A percentile compares a stretch with the other conserved stretches of the same genome.
Conservation (phyloP, 2,329 filamentous ascomycete species). For the Trichoderma semiorbis region DNA sequence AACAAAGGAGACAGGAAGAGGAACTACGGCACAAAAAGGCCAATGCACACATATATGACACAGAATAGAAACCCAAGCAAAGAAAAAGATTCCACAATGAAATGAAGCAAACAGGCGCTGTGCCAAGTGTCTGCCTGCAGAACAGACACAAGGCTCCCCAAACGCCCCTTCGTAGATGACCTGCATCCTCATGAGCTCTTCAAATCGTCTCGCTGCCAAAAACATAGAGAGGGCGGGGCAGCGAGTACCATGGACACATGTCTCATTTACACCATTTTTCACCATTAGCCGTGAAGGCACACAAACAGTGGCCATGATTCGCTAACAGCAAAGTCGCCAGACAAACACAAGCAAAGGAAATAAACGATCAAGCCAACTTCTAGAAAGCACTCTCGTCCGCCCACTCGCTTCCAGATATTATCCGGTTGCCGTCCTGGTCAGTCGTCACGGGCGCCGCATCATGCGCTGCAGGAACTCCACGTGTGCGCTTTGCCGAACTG, state of each 20-base stretch:
- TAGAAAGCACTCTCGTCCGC: constrained; percentile 61
- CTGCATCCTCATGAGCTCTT: constrained; percentile 18
- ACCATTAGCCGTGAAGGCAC: neutral
- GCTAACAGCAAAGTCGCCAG: neutral
- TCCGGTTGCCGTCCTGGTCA: constrained; percentile 59
- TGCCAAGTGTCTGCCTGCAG: neutral
- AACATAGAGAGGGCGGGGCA: neutral
- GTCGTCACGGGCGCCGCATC: constrained; percentile 48
- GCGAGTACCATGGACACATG: constrained; percentile 1
- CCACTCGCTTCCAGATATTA: constrained; percentile 64
- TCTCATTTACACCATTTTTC: neutral
- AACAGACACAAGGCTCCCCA: neutral
- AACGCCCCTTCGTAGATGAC: constrained; percentile 17
- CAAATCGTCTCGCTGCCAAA: neutral
- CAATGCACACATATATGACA: constrained; percentile 12
- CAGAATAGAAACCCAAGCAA: neutral
- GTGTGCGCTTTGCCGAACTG: constrained; percentile 50
- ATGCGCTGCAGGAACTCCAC: constrained; percentile 52
- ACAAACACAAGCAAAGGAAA: neutral
- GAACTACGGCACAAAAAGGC: neutral
- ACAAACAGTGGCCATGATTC: neutral
- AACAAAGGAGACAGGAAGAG: neutral
- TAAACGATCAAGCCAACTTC: constrained; percentile 13
- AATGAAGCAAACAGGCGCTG: neutral
- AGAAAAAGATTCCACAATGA: neutral